Base-by-base conservation (phyloP, 305 asterid genomes). In the Fraxinus greggii region DNA sequence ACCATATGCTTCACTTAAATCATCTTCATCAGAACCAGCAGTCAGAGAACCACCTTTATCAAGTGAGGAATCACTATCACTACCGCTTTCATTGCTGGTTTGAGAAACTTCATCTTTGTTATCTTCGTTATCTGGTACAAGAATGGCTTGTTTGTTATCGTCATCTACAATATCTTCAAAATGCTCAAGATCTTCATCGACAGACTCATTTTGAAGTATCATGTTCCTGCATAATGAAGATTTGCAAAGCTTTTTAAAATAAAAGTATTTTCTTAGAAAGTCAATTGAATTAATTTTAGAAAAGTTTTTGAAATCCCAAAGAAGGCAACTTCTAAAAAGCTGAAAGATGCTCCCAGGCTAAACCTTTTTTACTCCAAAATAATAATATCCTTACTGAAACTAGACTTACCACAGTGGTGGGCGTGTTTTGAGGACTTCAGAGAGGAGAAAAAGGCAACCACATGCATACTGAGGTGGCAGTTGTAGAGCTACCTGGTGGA, bases 401-500 rank as follows among this genome's bases (percentile, higher is more conserved):
- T 36, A 83, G 87, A 33, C 89, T n/a, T 90, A 95, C 99, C 99
- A 95, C 70, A 95, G 97, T 85, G 97, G 92, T 38, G 97, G 97
- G 33, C 93, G 95, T 42, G 97, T 94, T 89, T 93, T 95, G 83
- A 95, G 98, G 79, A 91, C 97, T 91, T 95, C 99, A 74, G 98
- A 95, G 72, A 95, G 92, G 86, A 95, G 88, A 84, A 94, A 95
- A 76, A 95, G 98, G 88, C 94, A 93, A 69, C 97, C 99, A 82
- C 99, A 94, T 45, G 99, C 97, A 88, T 94, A 90, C 79, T 94
- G 99, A 84, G 99, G 98, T 12, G 96, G 95, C 88, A 91, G 95
- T 84, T 95, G 99, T 26, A 95, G 87, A 65, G 95, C 91, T 80
- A 94, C 93, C 99, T 95, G 87, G 73, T 74, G 75, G 80, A 81